Base-by-base conservation (phyloP, 306 rosid genomes). In the Begonia masoniana region DNA sequence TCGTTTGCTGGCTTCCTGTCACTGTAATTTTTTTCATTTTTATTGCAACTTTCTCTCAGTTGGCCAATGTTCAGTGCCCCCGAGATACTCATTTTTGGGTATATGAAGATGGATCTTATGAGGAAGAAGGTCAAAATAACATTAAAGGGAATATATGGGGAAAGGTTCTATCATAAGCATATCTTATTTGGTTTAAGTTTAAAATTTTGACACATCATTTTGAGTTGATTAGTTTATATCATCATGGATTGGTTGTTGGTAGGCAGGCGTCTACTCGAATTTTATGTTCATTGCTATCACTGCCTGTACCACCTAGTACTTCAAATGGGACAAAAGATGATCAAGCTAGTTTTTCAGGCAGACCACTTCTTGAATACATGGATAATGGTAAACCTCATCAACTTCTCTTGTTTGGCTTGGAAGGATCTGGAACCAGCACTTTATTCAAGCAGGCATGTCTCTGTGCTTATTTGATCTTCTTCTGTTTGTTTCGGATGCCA, bases 51-150 rank as follows among this genome's bases (percentile, higher is more conserved):
- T 39, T 65, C 43, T 65, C 68, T 64, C 89, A 87, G 96, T 72
- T 87, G 62, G 96, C 96, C 61, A 87, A 78, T 41, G 96, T 87
- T 60, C 96, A 87, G 62, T 87, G 96, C 57, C 96, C 96, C 2
- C 81, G 82, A 35, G 96, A 87, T 58, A 87, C 94, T 68, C 96
- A 87, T 76, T 87, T 87, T 71, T 87, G 94, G 96, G 84, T 87
- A 68, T 87, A 87, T 66, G 96, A 87, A 13, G 96, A 87, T 73
- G 96, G 96, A 41, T 74, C 94, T 36, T 87, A 87, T 36, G 96
- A 87, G 79, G 96, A 87, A 74, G 96, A 87, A 82, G 96, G 96
- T 57, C 96, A 87, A 71, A 87, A 87, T 69, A 87, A 87, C 76
- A 87, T 87, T n/a, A 83, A 74, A 47, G 96, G 96, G 23, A 83